Evolutionary conservation across 192 early-diverging fungal species (phyloP), one percentile per base, ranked within the genome.

Genomic region (Linnemannia exigua): DNA sequence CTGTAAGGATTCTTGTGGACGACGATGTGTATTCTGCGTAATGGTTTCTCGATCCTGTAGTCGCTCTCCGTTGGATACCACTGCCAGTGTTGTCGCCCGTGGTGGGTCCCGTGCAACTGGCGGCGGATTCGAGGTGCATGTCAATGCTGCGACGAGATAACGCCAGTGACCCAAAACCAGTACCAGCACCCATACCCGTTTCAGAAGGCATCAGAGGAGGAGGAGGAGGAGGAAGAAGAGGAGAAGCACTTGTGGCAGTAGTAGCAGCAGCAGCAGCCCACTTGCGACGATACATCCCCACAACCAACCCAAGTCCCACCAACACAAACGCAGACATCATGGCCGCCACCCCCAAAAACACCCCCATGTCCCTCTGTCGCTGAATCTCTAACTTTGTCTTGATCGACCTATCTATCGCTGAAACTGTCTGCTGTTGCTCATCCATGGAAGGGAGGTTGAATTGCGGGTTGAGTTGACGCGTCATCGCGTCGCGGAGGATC

Each of bases 401-500:
- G 9, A n/a, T 15, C 22, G 25, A 14, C 11, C 28, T n/a, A n/a
- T 15, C 28, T 31, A 7, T n/a, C 47, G 3, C 20, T 15, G 16
- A 0, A 8, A 17, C 1, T 25, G 35, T 0, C 3, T 46, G 75
- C 46, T 70, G 67, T 15, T 70, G 77, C 35, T 67, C 61, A 37
- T 72, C 82, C 63, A 83, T 51, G 16, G 70, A 69, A 6, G 76
- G 76, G 0, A 76, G 7, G 28, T 74, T 79, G 38, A 80, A 86
- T 41, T 79, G 73, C 0, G 78, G 84, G 12, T 54, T 20, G 3
- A 41, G 46, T 7, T 41, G 51, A 5, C 84, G 79, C 2, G 78
- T 80, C 4, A 48, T 78, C 1, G 41, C 44, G 61, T 86, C 84
- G 50, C 84, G 68, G n/a, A 86, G 46, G 51, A 86, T 86, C 84